Evolutionary conservation across 805 yeast genomes (phyloP).

Genomic region (Kazachstania bromeliacearum): DNA sequence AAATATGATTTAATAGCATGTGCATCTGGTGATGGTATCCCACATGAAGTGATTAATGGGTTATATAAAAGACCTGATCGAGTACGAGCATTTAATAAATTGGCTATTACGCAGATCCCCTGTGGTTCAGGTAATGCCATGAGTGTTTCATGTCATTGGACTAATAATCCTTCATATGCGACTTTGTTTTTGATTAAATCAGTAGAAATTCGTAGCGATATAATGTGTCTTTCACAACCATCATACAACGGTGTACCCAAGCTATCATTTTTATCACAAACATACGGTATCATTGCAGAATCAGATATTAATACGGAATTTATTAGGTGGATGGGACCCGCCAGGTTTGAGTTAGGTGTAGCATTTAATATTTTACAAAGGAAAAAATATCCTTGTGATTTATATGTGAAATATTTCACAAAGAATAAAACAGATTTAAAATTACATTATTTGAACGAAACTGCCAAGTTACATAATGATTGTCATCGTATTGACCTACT

Average conservation of each 20-base stretch:
- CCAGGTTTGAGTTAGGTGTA: slow-evolving; percentile 80
- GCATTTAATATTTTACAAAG: slow-evolving; percentile 46
- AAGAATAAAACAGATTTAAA: slow-evolving; percentile 43
- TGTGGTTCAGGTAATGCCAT: slow-evolving; percentile 97
- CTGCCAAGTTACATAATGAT: slow-evolving; percentile 6
- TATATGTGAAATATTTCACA: slow-evolving; percentile 61
- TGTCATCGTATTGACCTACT: no score
- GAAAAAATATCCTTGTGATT: slow-evolving; percentile 71
- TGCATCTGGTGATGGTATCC: slow-evolving; percentile 95
- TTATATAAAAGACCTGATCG: slow-evolving; percentile 60
- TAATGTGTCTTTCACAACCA: slow-evolving; percentile 70
- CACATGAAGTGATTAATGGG: slow-evolving; percentile 91
- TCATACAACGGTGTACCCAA: slow-evolving; percentile 32
- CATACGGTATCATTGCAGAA: slow-evolving; percentile 88
- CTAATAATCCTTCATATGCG: slow-evolving; percentile 57
- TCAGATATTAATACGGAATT: slow-evolving; percentile 89
- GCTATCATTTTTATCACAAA: slow-evolving; percentile 75
- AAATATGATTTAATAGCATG: slow-evolving; percentile 74
- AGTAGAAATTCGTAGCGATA: slow-evolving; percentile 52
- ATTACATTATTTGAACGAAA: slow-evolving; percentile 35
- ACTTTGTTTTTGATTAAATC: slow-evolving; percentile 70
- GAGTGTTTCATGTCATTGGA: slow-evolving; percentile 71
- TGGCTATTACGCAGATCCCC: slow-evolving; percentile 77
- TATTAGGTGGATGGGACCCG: slow-evolving; percentile 77
- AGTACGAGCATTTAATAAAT: slow-evolving; percentile 48